Evolutionary conservation across 2,329 filamentous ascomycete species (phyloP), one percentile per base, ranked within the genome.

Genomic region (Exophiala phaeomuriformis): DNA sequence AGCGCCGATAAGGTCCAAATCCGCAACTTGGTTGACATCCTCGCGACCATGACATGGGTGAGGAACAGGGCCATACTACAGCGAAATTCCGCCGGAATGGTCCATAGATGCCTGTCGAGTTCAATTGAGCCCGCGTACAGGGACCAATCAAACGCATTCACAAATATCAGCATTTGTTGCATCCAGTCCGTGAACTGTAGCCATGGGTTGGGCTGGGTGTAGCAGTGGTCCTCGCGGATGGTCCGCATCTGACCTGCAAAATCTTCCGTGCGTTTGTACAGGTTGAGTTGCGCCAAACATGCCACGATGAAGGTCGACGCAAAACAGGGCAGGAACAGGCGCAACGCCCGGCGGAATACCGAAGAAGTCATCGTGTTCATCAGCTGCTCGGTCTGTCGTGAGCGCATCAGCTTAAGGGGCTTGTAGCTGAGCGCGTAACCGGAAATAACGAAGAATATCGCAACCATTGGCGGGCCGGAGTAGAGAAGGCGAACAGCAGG

Each of bases 371-470:
- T 61, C 3, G 63, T 63, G n/a, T 65, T 65, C 50, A 72, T 71
- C 2, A 70, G 66, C 49, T 71, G 65, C 56, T 67, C 72, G 7
- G 67, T 64, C 40, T 66, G 63, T 37, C 49, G 53, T 52, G 55
- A 66, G 35, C 67, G 68, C 49, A 72, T 70, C 36, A 66, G 63
- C 55, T 68, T 72, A 49, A 72, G 56, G 2, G 69, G 69, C 52
- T 70, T 71, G 52, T 70, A 69, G 30, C 71, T 73, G 44, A 75
- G 65, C n/a, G 73, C 72, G 52, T 75, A 76, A 48, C 73, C 73
- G 5, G 72, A 75, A 29, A 76, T 69, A 33, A 75, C 69, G 59
- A 76, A 76, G 64, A 76, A 75, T 36, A 75, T 70, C 43, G 69
- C 67, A 9, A 75, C 72, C 53, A 62, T 62, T 6, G 60, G 60